Conservation (phyloP, 352 stramenopile genomes). For the Peronosclerospora sorghi region DNA sequence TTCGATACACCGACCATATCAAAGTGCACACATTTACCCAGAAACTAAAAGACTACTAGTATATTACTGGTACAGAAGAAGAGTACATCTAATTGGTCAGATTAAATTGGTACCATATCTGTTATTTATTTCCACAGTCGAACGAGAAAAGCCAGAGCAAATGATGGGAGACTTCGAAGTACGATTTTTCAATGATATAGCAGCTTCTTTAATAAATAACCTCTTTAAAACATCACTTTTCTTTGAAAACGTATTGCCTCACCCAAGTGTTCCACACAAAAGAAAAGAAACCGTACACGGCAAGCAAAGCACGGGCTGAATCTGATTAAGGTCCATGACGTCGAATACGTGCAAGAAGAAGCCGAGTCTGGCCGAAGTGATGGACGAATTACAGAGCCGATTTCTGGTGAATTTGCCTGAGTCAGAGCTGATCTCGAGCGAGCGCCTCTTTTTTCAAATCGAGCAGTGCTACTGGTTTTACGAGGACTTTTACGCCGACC, state of each 20-base stretch:
- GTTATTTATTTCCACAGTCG: too few species aligned
- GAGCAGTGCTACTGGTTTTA: conserved; percentile 98
- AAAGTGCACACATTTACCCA: background rate
- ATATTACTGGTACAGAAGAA: too few species aligned
- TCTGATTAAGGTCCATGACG: conserved; percentile 5
- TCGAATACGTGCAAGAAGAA: conserved; percentile 26
- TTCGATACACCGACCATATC: background rate
- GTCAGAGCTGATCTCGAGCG: conserved; percentile 82
- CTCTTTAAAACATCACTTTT: conserved; percentile 1
- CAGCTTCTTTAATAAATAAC: too few species aligned
- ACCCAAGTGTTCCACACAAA: conserved; percentile 8
- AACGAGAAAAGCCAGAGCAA: too few species aligned
- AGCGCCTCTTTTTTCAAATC: conserved; percentile 96
- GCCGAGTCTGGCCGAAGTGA: conserved; percentile 78
- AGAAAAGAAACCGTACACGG: conserved; percentile 24
- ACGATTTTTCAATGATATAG: too few species aligned
- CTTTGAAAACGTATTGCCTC: background rate
- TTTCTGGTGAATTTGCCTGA: conserved; percentile 92
- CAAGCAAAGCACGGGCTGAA: conserved; percentile 10
- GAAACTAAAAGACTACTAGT: background rate
- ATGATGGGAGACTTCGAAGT: too few species aligned
- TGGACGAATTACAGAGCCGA: conserved; percentile 93
- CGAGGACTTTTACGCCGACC: conserved; percentile 93
- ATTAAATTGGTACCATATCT: too few species aligned
- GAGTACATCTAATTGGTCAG: too few species aligned